Conservation (phyloP, 345 rosid genomes). For the Gossypioides kirkii region DNA sequence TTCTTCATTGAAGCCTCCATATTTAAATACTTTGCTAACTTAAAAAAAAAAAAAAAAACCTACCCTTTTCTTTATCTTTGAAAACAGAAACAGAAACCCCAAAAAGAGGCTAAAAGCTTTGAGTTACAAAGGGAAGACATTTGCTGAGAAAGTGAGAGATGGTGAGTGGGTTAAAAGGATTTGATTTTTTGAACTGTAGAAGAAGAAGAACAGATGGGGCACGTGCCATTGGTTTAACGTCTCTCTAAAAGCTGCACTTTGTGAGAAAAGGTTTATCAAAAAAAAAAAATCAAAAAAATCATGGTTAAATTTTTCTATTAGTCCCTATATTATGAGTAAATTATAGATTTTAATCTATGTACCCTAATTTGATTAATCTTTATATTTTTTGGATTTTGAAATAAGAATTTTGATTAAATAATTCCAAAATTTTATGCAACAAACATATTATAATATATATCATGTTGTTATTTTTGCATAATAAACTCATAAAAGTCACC, state of each 20-base stretch:
- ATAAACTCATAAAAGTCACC: too few relatives aligned
- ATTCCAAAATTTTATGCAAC: too few relatives aligned
- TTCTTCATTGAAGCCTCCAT: conserved; percentile 59
- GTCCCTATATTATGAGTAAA: neutral
- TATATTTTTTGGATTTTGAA: too few relatives aligned
- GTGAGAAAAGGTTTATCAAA: too few relatives aligned
- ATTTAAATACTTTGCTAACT: neutral
- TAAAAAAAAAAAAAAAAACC: neutral
- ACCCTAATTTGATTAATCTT: too few relatives aligned
- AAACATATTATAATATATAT: too few relatives aligned
- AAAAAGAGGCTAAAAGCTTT: neutral
- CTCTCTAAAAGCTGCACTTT: neutral
- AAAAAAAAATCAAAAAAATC: too few relatives aligned
- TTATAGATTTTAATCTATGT: too few relatives aligned
- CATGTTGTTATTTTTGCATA: too few relatives aligned
- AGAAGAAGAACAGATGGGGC: neutral
- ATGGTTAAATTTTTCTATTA: neutral
- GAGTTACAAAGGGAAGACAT: neutral
- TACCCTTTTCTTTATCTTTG: neutral
- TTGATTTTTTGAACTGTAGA: conserved; percentile 6
- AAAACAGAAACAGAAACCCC: neutral
- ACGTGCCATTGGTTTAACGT: conserved; percentile 19
- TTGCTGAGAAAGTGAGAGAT: neutral
- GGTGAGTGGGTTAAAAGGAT: conserved; percentile 27
- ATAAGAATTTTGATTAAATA: too few relatives aligned